A percentile compares a stretch with the other conserved stretches of the same genome.
Evolutionary conservation across 202 grass and related monocot species (phyloP).

Genomic region (Thinopyrum obtusiflorum): DNA sequence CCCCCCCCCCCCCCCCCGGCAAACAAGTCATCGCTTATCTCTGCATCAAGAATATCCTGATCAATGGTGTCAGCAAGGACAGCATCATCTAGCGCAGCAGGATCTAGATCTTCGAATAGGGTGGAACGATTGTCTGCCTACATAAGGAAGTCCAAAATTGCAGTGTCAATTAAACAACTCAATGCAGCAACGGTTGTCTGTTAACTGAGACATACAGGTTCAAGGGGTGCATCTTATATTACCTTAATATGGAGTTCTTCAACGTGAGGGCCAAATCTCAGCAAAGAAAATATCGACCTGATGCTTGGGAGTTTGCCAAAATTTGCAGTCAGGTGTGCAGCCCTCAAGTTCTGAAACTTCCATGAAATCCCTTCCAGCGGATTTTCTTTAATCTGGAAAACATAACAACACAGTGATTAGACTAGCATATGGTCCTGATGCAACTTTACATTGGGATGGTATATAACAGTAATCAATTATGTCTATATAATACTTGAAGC

Average conservation of each 20-base stretch:
- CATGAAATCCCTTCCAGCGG: not conserved
- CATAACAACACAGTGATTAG: not conserved
- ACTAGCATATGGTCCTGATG: not conserved
- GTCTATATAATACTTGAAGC: not conserved
- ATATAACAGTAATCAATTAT: not conserved
- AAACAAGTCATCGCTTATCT: not conserved
- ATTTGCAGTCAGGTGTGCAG: not conserved
- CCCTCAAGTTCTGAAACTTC: not conserved
- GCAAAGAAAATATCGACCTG: slow-evolving; percentile 4
- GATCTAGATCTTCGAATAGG: too few species aligned
- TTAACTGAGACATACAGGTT: not conserved
- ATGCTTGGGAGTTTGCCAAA: slow-evolving; percentile 13
- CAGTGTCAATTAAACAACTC: not conserved
- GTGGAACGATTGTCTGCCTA: not conserved
- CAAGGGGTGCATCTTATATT: not conserved
- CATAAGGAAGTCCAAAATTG: not conserved
- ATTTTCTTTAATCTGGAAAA: not conserved
- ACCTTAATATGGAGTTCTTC: not conserved
- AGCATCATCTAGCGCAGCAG: not conserved
- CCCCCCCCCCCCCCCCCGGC: too few species aligned
- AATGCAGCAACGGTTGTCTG: not conserved
- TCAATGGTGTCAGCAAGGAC: not conserved
- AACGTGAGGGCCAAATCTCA: not conserved
- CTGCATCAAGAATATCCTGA: not conserved
- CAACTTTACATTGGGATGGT: not conserved